A percentile compares a stretch with the other conserved stretches of the same genome.
phyloP scores from a whole-genome alignment of 148 eudicot species.

The Pharnaceum exiguum region DNA sequence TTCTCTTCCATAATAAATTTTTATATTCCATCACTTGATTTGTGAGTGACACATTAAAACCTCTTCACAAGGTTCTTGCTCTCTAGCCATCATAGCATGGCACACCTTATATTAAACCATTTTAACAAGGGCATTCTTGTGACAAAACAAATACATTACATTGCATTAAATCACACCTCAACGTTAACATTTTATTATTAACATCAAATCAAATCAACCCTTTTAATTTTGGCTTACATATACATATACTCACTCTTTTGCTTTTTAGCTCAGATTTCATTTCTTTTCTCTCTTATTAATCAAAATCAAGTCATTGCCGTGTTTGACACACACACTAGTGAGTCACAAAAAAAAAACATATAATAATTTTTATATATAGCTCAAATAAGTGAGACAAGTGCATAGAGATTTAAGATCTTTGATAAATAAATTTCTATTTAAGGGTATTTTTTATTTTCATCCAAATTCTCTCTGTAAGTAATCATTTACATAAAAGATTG shows the following conservation, averaged over 20 bases:
- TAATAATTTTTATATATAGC: too few relatives aligned
- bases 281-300: too few relatives aligned
- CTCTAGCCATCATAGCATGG: not conserved
- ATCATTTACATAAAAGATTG: too few relatives aligned
- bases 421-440: not conserved
- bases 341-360: not conserved
- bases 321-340: slow-evolving; percentile 57
- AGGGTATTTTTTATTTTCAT: not conserved
- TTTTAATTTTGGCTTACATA: too few relatives aligned
- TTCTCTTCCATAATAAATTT: too few relatives aligned
- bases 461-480: too few relatives aligned
- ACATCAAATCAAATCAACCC: not conserved
- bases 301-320: slow-evolving; percentile 80
- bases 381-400: not conserved
- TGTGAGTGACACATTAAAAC: slow-evolving; percentile 5
- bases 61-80: slow-evolving; percentile 26
- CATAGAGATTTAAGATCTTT: not conserved
- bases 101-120: not conserved
- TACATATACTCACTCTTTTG: too few relatives aligned
- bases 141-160: too few relatives aligned
- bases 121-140: not conserved
- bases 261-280: too few relatives aligned
- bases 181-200: too few relatives aligned
- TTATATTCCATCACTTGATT: too few relatives aligned
- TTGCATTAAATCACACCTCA: too few relatives aligned